Conservation (phyloP, 2,329 filamentous ascomycete species). For the Aspergillus oerlinghausenensis region DNA sequence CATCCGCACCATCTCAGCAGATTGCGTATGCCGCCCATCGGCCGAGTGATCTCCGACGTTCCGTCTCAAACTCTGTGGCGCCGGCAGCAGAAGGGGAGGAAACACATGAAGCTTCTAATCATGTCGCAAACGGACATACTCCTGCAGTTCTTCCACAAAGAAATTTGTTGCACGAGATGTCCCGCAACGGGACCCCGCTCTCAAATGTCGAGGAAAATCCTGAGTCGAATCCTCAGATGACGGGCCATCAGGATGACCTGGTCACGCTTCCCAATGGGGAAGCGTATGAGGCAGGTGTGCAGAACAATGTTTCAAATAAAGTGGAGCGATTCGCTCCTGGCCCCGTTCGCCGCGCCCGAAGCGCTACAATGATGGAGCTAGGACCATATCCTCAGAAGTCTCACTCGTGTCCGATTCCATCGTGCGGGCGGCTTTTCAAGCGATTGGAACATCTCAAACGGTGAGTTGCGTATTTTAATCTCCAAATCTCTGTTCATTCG, state of each 20-base stretch:
- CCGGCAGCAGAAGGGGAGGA: slow-evolving; percentile 78
- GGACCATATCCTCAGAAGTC: slow-evolving; percentile 96
- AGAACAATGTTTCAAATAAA: slow-evolving; percentile 56
- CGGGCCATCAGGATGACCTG: slow-evolving; percentile 65
- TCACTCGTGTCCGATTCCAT: slow-evolving; percentile 98
- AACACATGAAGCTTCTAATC: slow-evolving; percentile 73
- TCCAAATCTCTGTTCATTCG: slow-evolving; percentile 16
- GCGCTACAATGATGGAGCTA: slow-evolving; percentile 93
- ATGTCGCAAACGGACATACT: slow-evolving; percentile 67
- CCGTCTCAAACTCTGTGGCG: slow-evolving; percentile 80
- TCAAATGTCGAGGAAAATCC: slow-evolving; percentile 80
- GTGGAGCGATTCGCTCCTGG: slow-evolving; percentile 55
- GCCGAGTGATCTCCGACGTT: slow-evolving; percentile 85
- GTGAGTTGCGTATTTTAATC: slow-evolving; percentile 55
- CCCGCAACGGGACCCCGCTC: slow-evolving; percentile 84
- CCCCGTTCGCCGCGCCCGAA: slow-evolving; percentile 82
- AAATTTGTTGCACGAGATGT: slow-evolving; percentile 72
- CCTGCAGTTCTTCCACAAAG: slow-evolving; percentile 69
- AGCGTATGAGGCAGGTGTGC: slow-evolving; percentile 49
- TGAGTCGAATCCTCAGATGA: slow-evolving; percentile 62
- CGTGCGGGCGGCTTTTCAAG: slow-evolving; percentile 96
- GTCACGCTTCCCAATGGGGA: slow-evolving; percentile 61
- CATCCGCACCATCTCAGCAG: slow-evolving; percentile 29
- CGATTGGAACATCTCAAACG: slow-evolving; percentile 97
- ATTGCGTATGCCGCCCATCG: slow-evolving; percentile 62